Base-by-base conservation (phyloP, 1,284 basidiomycete species). In the Cutaneotrichosporon arboriforme region DNA sequence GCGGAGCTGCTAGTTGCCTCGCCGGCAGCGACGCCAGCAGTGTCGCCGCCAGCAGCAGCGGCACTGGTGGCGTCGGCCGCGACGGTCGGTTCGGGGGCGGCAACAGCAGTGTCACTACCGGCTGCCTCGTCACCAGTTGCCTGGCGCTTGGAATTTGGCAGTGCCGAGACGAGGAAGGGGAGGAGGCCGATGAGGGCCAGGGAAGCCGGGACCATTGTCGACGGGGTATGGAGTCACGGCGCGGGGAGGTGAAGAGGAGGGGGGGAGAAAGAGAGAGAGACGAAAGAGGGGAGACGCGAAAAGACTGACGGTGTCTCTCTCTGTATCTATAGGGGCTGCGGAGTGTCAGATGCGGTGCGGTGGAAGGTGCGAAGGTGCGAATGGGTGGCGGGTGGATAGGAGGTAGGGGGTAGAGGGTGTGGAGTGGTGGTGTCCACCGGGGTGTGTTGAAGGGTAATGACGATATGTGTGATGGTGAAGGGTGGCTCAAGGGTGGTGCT, bases 121-220 rank as follows among this genome's bases (percentile, higher is more conserved):
- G 26, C 26, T 31, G 26, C 5, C 10, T 31, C 26, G 10, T 10
- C 26, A 31, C 26, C 26, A 5, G 26, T 31, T 31, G 26, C 26
- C 38, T 53, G 50, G n/a, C 58, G 37, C 31, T 41, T 41, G 17
- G 51, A 52, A 17, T 23, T 38, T 35, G 26, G 38, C 15, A 13
- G 14, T 10, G 33, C 36, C 35, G 38, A 23, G 35, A 51, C 55
- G 26, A 57, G 55, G 12, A 53, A 17, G 38, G 55, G 52, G 22
- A 57, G 45, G 36, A 57, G 38, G 9, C 46, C 51, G 22, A 57
- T 39, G 36, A 57, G 38, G 9, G 50, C 51, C 48, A 42, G 47
- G 37, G 31, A 10, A 2, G 41, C 4, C 23, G 49, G 39, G 40
- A 42, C 36, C 49, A 51, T 48, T 4, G 26, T 48, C 22, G 23